A percentile compares a stretch with the other conserved stretches of the same genome.
phyloP scores from a whole-genome alignment of 2,329 filamentous ascomycete genomes.

The Elsinoe fawcettii region DNA sequence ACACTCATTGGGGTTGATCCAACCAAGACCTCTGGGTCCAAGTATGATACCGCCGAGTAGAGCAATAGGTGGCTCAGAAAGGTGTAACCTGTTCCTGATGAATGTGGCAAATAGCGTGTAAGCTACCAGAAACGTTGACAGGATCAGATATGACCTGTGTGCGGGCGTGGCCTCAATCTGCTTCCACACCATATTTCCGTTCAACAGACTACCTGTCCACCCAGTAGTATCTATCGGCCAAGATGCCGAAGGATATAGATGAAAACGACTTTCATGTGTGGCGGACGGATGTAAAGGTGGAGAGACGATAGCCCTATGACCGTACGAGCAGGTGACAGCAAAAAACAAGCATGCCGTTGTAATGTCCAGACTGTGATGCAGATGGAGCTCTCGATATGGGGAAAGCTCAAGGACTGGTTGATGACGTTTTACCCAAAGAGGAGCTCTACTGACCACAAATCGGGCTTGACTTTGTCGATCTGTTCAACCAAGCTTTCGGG shows the following conservation, averaged over 20 bases:
- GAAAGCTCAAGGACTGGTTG: neutral
- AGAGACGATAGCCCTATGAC: neutral
- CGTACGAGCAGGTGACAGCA: neutral
- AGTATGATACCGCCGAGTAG: slow-evolving; percentile 39
- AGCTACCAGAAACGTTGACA: slow-evolving; percentile 39
- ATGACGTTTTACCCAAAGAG: slow-evolving; percentile 3
- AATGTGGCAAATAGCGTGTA: slow-evolving; percentile 41
- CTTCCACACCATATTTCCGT: slow-evolving; percentile 32
- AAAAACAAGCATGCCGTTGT: neutral
- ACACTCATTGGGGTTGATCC: slow-evolving; percentile 36
- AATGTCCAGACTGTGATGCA: neutral
- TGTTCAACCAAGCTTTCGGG: slow-evolving; percentile 6
- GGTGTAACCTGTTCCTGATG: slow-evolving; percentile 41
- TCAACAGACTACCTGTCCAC: neutral
- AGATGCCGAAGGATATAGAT: neutral
- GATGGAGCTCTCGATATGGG: neutral
- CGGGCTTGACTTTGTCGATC: slow-evolving; percentile 8
- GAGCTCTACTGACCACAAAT: neutral
- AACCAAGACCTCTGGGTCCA: slow-evolving; percentile 34
- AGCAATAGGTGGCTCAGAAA: slow-evolving; percentile 43
- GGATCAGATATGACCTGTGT: slow-evolving; percentile 39
- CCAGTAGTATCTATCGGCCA: neutral
- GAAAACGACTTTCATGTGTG: neutral
- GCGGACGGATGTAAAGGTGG: neutral
- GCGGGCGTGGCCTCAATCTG: slow-evolving; percentile 41